These are phyloP conservation scores for Hypomyces rosellus DNA, from an alignment of 2,329 filamentous ascomycete genomes.

Conservation along the genomic window DNA sequence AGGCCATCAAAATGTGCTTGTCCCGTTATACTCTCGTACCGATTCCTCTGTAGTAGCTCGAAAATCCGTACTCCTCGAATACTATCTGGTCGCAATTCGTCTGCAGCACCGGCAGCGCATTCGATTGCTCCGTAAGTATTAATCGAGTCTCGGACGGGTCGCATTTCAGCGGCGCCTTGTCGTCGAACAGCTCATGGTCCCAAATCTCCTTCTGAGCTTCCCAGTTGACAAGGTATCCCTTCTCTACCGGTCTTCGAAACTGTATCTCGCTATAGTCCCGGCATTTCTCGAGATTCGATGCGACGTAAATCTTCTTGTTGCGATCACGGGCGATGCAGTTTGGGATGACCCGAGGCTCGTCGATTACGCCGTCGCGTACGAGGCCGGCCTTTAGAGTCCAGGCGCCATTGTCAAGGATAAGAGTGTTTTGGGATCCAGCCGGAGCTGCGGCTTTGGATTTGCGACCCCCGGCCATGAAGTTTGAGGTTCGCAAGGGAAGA, in stretches of 20 bases:
- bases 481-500: background rate
- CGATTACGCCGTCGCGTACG: conserved; percentile 40
- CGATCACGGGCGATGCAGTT: conserved; percentile 86
- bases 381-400: conserved; percentile 89
- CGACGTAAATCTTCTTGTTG: conserved; percentile 72
- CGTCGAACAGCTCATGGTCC: conserved; percentile 79
- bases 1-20: background rate
- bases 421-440: conserved; percentile 56
- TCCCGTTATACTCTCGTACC: conserved; percentile 39
- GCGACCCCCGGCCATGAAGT: conserved; percentile 38
- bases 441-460: conserved; percentile 49
- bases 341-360: conserved; percentile 65
- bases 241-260: conserved; percentile 86
- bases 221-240: conserved; percentile 94
- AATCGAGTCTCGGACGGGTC: conserved; percentile 78
- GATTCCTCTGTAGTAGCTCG: conserved; percentile 71
- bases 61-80: conserved; percentile 95
- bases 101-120: conserved; percentile 73
- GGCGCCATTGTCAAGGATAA: conserved; percentile 90
- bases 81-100: conserved; percentile 92
- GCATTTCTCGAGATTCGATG: conserved; percentile 69
- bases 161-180: conserved; percentile 58
- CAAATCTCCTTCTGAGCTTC: conserved; percentile 93
- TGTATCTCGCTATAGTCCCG: conserved; percentile 83
- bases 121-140: conserved; percentile 79